Conservation (phyloP, 805 yeast genomes). For the Pichia kluyveri region DNA sequence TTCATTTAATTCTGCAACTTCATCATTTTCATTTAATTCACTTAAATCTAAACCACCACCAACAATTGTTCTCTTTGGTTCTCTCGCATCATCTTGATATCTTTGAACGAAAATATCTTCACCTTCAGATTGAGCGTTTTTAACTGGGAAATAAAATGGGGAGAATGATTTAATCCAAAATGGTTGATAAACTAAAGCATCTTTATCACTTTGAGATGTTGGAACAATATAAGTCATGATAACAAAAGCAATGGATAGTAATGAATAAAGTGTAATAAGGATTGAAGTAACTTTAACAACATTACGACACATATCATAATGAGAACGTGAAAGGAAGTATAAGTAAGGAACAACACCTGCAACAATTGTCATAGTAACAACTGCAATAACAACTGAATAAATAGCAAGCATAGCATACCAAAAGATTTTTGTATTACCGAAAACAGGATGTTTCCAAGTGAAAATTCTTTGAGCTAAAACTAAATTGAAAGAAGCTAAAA, state of each 20-base stretch:
- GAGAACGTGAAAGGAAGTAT: constrained; percentile 39
- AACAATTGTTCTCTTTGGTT: constrained; percentile 22
- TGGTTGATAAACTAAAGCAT: constrained; percentile 54
- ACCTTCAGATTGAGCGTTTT: constrained; percentile 35
- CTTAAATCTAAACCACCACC: constrained; percentile 16
- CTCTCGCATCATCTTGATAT: constrained; percentile 12
- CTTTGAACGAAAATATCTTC: constrained; percentile 15
- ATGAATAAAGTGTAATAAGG: constrained; percentile 40
- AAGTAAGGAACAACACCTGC: constrained; percentile 54
- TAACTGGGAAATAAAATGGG: constrained; percentile 49
- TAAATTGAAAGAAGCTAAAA: constrained; percentile 50
- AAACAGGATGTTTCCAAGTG: constrained; percentile 70
- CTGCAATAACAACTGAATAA: constrained; percentile 45
- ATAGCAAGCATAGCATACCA: constrained; percentile 40
- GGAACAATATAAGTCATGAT: constrained; percentile 43
- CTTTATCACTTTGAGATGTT: constrained; percentile 42
- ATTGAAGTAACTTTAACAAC: constrained; percentile 45
- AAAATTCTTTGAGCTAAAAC: constrained; percentile 64
- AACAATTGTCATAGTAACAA: constrained; percentile 60
- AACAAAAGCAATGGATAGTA: constrained; percentile 42
- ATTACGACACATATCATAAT: constrained; percentile 42
- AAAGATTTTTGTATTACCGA: constrained; percentile 45
- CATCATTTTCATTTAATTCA: constrained; percentile 6
- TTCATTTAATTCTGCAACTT: constrained; percentile 14
- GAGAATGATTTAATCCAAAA: constrained; percentile 68